Evolutionary conservation across 495 filamentous ascomycete genomes (phyloP).

Genomic region (Glonium stellatum): DNA sequence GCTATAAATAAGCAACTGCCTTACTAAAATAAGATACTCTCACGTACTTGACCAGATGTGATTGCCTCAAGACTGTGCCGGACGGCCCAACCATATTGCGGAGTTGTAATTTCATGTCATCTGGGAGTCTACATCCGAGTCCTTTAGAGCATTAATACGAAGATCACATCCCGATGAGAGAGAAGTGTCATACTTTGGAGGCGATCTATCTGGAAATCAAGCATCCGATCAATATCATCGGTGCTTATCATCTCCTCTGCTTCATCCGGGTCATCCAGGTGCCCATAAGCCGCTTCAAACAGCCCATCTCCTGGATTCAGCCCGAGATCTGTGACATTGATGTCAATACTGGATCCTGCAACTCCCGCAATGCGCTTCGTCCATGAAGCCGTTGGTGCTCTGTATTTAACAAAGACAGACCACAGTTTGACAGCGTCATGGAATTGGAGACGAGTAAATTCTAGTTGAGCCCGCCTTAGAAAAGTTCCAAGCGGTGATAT

Average conservation of each 20-base stretch:
- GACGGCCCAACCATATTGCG: conserved; percentile 58
- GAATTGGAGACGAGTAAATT: conserved; percentile 76
- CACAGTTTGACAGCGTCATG: conserved; percentile 68
- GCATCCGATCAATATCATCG: conserved; percentile 73
- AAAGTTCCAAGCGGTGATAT: conserved; percentile 83
- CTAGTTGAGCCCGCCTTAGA: conserved; percentile 65
- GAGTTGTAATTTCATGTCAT: conserved; percentile 59
- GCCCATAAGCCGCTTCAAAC: conserved; percentile 50
- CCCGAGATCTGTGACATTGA: conserved; percentile 48
- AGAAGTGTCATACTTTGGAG: conserved; percentile 61
- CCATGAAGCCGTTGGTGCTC: conserved; percentile 70
- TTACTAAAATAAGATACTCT: conserved; percentile 1
- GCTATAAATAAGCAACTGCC: conserved; percentile 3
- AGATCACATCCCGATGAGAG: background rate
- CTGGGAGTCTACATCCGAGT: conserved; percentile 62
- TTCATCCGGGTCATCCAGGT: conserved; percentile 43
- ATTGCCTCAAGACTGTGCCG: conserved; percentile 60
- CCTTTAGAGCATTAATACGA: conserved; percentile 33
- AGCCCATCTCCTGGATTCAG: conserved; percentile 9
- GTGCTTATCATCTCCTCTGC: conserved; percentile 49
- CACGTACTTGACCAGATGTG: conserved; percentile 66
- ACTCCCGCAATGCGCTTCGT: conserved; percentile 57
- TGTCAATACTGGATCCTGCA: conserved; percentile 60
- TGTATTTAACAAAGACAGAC: conserved; percentile 70
- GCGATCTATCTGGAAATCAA: conserved; percentile 82